A percentile compares a stretch with the other conserved stretches of the same genome.
These are phyloP conservation scores for Gossypium herbaceum DNA, from an alignment of 345 rosid species.

Conservation along the genomic window DNA sequence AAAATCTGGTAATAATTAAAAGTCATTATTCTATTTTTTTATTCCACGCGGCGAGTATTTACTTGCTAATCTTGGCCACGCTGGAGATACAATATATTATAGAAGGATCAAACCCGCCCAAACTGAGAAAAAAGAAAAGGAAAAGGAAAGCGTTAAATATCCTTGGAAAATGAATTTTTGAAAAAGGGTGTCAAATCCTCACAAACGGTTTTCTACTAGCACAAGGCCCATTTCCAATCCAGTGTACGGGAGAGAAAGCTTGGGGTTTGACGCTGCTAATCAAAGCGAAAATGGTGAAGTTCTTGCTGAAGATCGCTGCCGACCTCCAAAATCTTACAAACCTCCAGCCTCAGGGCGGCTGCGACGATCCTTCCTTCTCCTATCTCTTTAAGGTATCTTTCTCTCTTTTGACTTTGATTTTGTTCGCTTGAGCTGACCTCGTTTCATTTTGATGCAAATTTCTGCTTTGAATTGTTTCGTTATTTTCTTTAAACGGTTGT, in stretches of 20 bases:
- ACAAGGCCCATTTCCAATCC: not conserved
- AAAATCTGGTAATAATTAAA: no score
- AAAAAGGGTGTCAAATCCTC: no score
- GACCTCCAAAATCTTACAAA: slow-evolving; percentile 73
- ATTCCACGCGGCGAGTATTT: not conserved
- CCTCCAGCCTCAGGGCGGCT: slow-evolving; percentile 79
- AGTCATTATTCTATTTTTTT: not conserved
- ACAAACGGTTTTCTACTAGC: not conserved
- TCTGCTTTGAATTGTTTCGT: slow-evolving; percentile 1
- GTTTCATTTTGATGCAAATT: not conserved
- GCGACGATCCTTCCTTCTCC: slow-evolving; percentile 72
- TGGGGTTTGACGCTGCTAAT: slow-evolving; percentile 4
- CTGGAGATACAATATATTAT: not conserved
- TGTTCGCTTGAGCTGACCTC: not conserved
- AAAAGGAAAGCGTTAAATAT: not conserved
- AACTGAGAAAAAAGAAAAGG: not conserved
- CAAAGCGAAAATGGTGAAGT: slow-evolving; percentile 64
- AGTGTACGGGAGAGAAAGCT: not conserved
- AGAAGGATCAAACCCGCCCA: not conserved
- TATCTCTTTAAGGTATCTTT: slow-evolving; percentile 70
- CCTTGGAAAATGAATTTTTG: not conserved
- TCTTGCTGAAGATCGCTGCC: slow-evolving; percentile 64
- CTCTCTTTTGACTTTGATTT: slow-evolving; percentile 4
- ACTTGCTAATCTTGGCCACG: not conserved
- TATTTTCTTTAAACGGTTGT: not conserved